Percentiles rank a stretch among this genome's conserved stretches.
Conservation (phyloP, 2,329 filamentous ascomycete genomes). For the Xylaria sp. region DNA sequence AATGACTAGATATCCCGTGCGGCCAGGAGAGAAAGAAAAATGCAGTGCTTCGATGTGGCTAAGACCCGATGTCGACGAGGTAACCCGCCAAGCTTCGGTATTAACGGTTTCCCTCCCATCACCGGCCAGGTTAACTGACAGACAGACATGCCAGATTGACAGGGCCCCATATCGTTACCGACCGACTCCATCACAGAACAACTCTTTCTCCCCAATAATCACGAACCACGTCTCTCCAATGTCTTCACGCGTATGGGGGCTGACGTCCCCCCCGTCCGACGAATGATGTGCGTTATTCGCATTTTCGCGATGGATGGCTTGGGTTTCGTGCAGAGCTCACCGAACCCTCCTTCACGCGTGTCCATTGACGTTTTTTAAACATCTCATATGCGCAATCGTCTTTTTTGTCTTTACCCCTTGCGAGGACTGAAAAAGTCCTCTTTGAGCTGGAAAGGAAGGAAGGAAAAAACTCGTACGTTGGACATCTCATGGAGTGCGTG, state of each 20-base stretch:
- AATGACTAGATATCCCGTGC: background rate
- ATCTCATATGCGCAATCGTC: too few species aligned
- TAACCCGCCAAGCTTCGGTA: slow-evolving; percentile 11
- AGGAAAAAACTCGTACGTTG: too few species aligned
- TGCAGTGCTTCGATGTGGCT: slow-evolving; percentile 9
- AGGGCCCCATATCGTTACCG: background rate
- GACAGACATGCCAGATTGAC: too few species aligned
- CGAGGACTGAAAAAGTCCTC: too few species aligned
- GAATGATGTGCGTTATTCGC: background rate
- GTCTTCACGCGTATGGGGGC: background rate
- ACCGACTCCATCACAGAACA: slow-evolving; percentile 1
- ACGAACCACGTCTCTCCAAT: background rate
- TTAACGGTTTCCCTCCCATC: slow-evolving; percentile 5
- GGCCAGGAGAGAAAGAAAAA: background rate
- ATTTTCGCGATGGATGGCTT: background rate
- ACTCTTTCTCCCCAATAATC: background rate
- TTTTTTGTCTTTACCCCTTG: too few species aligned
- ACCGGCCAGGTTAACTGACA: background rate
- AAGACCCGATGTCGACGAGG: background rate
- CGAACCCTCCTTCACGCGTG: background rate
- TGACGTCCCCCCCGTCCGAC: background rate
- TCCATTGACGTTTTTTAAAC: background rate
- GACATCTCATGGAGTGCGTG: background rate
- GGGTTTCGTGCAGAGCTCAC: background rate
- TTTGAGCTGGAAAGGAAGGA: too few species aligned